Base-by-base conservation (phyloP, 176 grass and related monocot genomes). In the Eleusine indica region DNA sequence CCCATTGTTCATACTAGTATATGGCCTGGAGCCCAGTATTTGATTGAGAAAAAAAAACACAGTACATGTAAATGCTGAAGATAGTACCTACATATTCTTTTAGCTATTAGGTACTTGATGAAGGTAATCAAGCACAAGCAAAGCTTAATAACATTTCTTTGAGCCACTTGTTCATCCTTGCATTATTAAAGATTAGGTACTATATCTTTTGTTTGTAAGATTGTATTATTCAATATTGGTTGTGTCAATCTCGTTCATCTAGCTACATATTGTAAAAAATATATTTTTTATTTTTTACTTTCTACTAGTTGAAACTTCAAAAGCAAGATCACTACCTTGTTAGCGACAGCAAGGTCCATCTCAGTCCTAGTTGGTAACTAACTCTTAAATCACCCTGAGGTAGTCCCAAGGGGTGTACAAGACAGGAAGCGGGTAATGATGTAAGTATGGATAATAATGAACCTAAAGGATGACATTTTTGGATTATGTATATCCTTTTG, bases 351-450 rank as follows among this genome's bases (percentile, higher is more conserved):
- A 49, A 3, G 28, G 57, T 62, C 54, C 80, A 83, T 83, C 54
- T 47, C 17, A 22, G 29, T 64, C 69, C 41, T 66, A 38, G 30
- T 74, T 66, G 81, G 48, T 15, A 32, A 35, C 8, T 73, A 79
- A 29, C 56, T 86, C 71, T 12, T 29, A 58, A 49, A 49, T 49
- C 32, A 35, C 32, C 32, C 32, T 35, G 32, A 35, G 21, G 30
- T 39, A 38, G 63, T 35, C 70, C 43, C 4, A 60, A 40, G 46
- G 57, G n/a, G 9, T 68, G 13, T 57, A 56, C 28, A n/a, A 64
- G 30, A 83, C 9, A 66, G 29, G 70, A 21, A 77, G 69, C 74
- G 46, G 60, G 58, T 73, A 56, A 66, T 74, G 84, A 69, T 80
- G 77, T 35, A 35, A 35, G 32, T 35, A 35, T 35, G 32, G 32